phyloP scores from a whole-genome alignment of 352 stramenopile genomes.

The Globisporangium middletonii region DNA sequence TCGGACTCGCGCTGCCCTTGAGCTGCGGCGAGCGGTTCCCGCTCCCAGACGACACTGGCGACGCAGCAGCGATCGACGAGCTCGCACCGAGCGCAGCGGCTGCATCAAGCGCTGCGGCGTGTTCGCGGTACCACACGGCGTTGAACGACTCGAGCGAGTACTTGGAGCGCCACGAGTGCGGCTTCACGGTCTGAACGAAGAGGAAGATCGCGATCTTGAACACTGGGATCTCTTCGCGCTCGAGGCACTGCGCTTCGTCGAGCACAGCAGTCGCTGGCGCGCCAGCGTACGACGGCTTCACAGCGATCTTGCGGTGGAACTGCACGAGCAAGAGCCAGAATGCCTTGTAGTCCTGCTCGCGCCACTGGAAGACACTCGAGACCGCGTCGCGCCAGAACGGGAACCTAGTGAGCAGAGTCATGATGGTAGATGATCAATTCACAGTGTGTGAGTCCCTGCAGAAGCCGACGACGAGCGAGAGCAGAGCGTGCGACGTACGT shows the following conservation, averaged over 20 bases:
- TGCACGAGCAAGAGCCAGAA: conserved; percentile 80
- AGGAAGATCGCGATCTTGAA: conserved; percentile 78
- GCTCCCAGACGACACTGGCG: not conserved
- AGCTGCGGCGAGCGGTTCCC: conserved; percentile 45
- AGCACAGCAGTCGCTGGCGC: conserved; percentile 20
- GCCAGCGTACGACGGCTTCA: conserved; percentile 19
- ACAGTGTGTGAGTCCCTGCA: not conserved
- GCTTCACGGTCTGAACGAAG: conserved; percentile 77
- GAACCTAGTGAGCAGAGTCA: conserved; percentile 25
- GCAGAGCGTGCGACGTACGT: conserved; percentile 6
- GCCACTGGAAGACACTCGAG: conserved; percentile 61
- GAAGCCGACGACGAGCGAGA: not conserved
- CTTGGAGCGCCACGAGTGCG: conserved; percentile 66
- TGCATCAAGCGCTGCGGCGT: conserved; percentile 38
- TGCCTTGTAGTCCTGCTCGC: conserved; percentile 73
- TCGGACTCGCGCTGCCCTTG: conserved; percentile 50
- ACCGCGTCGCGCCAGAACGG: conserved; percentile 60
- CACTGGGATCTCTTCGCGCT: conserved; percentile 47
- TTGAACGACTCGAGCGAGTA: conserved; percentile 77
- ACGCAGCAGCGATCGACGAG: conserved; percentile 7
- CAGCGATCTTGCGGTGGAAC: conserved; percentile 64
- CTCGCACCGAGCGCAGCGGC: conserved; percentile 26
- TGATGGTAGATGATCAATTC: not conserved
- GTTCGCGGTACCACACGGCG: conserved; percentile 72
- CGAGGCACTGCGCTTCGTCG: conserved; percentile 50